Evolutionary conservation across 176 grass and related monocot genomes (phyloP).

Genomic region (Phragmites australis): DNA sequence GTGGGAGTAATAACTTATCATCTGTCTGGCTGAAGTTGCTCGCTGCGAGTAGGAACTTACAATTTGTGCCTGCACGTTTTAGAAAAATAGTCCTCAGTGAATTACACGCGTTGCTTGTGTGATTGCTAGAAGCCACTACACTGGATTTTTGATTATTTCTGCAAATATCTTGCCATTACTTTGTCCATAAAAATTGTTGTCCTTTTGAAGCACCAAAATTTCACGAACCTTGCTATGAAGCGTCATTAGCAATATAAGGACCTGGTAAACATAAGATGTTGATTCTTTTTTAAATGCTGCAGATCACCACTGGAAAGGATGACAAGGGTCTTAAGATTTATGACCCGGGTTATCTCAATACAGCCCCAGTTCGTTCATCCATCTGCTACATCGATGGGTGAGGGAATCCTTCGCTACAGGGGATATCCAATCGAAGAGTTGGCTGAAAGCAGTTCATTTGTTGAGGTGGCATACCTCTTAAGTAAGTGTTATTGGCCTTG

Average conservation of each 20-base stretch:
- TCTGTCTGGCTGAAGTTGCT: background rate
- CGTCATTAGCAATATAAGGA: background rate
- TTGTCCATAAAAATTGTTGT: background rate
- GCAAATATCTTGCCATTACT: background rate
- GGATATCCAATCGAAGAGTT: conserved; percentile 97
- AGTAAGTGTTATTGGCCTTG: conserved; percentile 48
- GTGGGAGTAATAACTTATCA: background rate
- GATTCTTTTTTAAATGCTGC: background rate
- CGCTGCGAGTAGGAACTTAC: background rate
- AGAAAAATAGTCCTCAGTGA: background rate
- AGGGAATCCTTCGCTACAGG: conserved; percentile 98
- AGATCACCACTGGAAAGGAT: conserved; percentile 79
- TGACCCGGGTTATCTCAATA: conserved; percentile 96
- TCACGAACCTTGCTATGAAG: background rate
- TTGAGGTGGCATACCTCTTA: conserved; percentile 93
- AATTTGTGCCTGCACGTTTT: background rate
- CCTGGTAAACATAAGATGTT: background rate
- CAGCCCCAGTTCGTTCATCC: conserved; percentile 76
- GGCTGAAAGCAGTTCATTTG: conserved; percentile 82
- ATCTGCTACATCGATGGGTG: conserved; percentile 93
- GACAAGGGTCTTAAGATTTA: conserved; percentile 96
- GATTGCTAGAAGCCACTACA: background rate
- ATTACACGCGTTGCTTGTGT: background rate
- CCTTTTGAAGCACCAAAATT: background rate
- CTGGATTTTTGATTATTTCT: background rate